Evolutionary conservation across 129 eudicot species (phyloP).

Genomic region (Gnaphalium uliginosum): DNA sequence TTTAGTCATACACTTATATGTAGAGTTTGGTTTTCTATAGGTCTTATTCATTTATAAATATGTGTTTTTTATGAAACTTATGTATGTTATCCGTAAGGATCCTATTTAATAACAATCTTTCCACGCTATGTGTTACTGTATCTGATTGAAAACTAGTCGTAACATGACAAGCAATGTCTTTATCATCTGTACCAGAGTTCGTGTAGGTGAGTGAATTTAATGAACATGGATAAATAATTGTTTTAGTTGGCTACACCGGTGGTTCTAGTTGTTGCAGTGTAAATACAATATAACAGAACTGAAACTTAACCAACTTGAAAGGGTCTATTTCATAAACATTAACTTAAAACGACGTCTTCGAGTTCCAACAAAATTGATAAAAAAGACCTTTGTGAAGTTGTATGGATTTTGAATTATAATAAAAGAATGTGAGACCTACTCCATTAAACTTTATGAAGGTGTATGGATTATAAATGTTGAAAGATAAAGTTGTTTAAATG

Average conservation of each 20-base stretch:
- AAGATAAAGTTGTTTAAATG: no score
- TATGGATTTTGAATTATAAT: no score
- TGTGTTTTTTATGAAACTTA: background rate
- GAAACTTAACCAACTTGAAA: background rate
- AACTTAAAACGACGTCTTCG: no score
- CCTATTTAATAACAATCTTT: background rate
- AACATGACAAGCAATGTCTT: background rate
- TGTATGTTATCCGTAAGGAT: background rate
- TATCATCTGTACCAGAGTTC: background rate
- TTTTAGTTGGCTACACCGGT: background rate
- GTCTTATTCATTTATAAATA: background rate
- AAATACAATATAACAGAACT: no score
- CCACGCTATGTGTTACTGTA: no score
- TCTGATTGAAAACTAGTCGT: no score
- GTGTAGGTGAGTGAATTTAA: background rate
- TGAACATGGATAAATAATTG: background rate
- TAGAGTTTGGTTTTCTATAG: conserved; percentile 6
- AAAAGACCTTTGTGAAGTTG: no score
- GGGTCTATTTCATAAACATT: background rate
- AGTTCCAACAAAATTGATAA: background rate
- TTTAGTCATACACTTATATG: background rate
- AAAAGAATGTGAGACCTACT: no score
- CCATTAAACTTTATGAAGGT: no score
- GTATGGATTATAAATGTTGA: no score
- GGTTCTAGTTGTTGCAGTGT: no score